Base-by-base conservation (phyloP, 805 yeast genomes). In the Priceomyces fermenticarens region DNA sequence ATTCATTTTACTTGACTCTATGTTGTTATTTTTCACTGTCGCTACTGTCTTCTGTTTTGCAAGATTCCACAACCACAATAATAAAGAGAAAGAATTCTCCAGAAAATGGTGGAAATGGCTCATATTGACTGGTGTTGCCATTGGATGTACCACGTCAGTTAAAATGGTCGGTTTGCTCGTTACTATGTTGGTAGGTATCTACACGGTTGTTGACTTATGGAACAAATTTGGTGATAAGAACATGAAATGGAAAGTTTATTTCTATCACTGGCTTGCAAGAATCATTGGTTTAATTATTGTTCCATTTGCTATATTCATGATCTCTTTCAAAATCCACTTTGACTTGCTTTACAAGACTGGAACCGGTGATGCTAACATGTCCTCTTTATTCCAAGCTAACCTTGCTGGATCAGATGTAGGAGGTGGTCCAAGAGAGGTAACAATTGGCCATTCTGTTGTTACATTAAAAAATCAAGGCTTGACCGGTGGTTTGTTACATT, bases 141-240 rank as follows among this genome's bases (percentile, higher is more conserved):
- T 93, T 54, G 98, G 99, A 32, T 86, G 93, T 62, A 85, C 90
- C 13, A 84, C 91, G 58, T 85, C 96, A 23, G 95, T 89, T 43
- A 93, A 93, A 67, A 88, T 90, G 96, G 98, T 93, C 43, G 99
- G 99, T 54, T 74, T 91, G 42, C 88, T 93, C 55, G 87, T 88
- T 45, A 91, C 95, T 42, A 63, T 88, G 12, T 68, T 89, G 47
- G 89, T 93, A 41, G 99, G 99, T 36, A 77, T 88, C 47, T 88
- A 91, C 65, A 89, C 97, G 15, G 72, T 87, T 30, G 84, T 80
- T 39, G 97, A 93, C 55, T 72, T 93, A 54, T 93, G 97, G 96
- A 72, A 68, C 53, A 79, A 78, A 60, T 78, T 88, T 53, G 95
- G 90, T 48, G 91, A 86, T 58, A 72, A 69, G 53, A 55, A 73